These are phyloP conservation scores for Debaryomyces coudertii DNA, from an alignment of 1,139 yeast species.

Conservation along the genomic window DNA sequence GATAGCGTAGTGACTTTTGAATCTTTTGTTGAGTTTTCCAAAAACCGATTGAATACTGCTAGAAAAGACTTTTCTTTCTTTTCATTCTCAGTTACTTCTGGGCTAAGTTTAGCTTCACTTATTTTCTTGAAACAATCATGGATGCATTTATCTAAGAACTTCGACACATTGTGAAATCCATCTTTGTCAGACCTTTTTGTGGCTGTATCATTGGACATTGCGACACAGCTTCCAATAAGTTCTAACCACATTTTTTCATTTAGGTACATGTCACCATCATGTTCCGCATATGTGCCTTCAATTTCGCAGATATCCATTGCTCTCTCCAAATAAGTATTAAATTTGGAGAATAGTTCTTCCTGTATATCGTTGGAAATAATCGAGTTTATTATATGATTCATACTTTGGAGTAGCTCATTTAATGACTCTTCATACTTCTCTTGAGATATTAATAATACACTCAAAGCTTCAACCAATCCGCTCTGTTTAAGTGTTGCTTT, in stretches of 20 bases:
- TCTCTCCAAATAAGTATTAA: conserved; percentile 35
- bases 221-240: conserved; percentile 34
- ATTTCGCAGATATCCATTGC: conserved; percentile 40
- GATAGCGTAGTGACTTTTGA: conserved; percentile 48
- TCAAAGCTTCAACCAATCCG: conserved; percentile 35
- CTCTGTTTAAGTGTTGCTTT: conserved; percentile 25
- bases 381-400: conserved; percentile 20
- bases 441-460: conserved; percentile 27
- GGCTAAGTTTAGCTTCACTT: conserved; percentile 42
- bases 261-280: conserved; percentile 23
- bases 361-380: conserved; percentile 13
- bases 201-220: conserved; percentile 23
- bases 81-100: conserved; percentile 19
- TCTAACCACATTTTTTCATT: conserved; percentile 46
- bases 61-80: conserved; percentile 44
- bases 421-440: conserved; percentile 32
- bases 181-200: conserved; percentile 11
- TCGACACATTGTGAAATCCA: conserved; percentile 18
- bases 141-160: conserved; percentile 45
- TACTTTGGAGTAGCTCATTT: conserved; percentile 26
- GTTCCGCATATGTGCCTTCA: conserved; percentile 18
- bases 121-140: conserved; percentile 56
- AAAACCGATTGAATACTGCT: conserved; percentile 52
- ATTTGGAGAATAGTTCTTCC: conserved; percentile 13
- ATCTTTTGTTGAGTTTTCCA: conserved; percentile 37